Evolutionary conservation across 306 rosid species (phyloP), one percentile per base, ranked within the genome.

Genomic region (Acacia melanoxylon): DNA sequence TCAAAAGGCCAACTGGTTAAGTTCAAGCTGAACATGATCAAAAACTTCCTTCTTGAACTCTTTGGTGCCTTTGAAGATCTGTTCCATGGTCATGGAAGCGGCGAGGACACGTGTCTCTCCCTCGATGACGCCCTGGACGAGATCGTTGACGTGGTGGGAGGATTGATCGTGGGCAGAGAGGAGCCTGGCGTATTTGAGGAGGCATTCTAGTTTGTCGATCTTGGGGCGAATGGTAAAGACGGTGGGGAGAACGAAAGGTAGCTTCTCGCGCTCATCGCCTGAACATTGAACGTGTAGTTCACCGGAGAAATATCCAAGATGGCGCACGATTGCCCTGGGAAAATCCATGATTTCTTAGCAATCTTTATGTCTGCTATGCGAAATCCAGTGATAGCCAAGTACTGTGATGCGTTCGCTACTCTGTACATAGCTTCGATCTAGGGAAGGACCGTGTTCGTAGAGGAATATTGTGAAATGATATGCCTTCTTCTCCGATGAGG

Each of bases 211-310:
- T n/a, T 92, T 85, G 6, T 91, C 89, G 0, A 78, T 49, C 3
- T 88, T 86, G 0, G 94, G 92, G 5, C 94, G 93, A 6, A 92
- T 82, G 7, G 94, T 92, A 86, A 92, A 92, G 17, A 90, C 93
- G 0, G 92, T 85, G 0, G 91, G 97, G 59, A 92, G 92, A 16
- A 88, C 1, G 67, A 92, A 92, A 41, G 94, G 93, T 5, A 92
- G 93, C 82, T 90, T 90, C 75, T 92, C 91, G 14, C 89, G 59
- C 91, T 89, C 94, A 89, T 92, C 31, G 97, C 94, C 65, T 92
- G 92, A 16, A 92, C 92, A 19, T 89, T 85, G 83, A 90, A 92
- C 17, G 93, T 89, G 87, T 90, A 92, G 81, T 92, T 92, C 10
- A 88, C 92, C 0, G 97, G 92, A 6, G 94, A 86, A 7, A 92